Conservation (phyloP, 306 rosid species). For the Medicago ruthenica region DNA sequence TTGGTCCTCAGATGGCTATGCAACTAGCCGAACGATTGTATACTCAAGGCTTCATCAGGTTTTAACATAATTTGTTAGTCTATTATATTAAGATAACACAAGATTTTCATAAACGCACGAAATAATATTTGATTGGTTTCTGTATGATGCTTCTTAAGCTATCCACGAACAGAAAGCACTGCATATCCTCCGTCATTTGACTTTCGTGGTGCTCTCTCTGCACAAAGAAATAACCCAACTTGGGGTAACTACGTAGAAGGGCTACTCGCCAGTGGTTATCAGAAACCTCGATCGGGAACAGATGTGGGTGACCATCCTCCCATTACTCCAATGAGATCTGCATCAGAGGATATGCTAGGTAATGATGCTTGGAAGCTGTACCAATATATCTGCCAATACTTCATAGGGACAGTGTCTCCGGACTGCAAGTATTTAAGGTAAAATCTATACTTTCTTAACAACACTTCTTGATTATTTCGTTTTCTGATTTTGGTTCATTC, state of each 20-base stretch:
- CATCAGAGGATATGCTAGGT: conserved; percentile 81
- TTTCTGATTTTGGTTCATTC: conserved; percentile 39
- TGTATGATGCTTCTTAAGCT: conserved; percentile 62
- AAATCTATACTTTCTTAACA: conserved; percentile 25
- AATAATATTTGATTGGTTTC: conserved; percentile 39
- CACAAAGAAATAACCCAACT: conserved; percentile 68
- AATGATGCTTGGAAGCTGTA: conserved; percentile 93
- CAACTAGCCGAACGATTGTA: conserved; percentile 95
- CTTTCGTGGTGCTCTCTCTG: conserved; percentile 75
- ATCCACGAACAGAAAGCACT: conserved; percentile 97
- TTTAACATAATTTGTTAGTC: conserved; percentile 26
- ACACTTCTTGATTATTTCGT: conserved; percentile 20
- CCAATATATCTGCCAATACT: conserved; percentile 88
- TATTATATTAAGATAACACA: conserved; percentile 31
- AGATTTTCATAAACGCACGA: conserved; percentile 14
- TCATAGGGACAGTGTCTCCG: conserved; percentile 87
- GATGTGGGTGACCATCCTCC: conserved; percentile 99
- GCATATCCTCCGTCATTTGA: conserved; percentile 96
- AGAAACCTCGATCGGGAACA: conserved; percentile 76
- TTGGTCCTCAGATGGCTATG: conserved; percentile 96
- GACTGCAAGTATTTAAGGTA: conserved; percentile 94
- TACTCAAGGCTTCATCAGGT: conserved; percentile 97
- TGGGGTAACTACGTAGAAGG: conserved; percentile 75
- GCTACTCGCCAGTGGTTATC: conserved; percentile 70
- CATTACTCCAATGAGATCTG: conserved; percentile 84